phyloP scores from a whole-genome alignment of 345 rosid species.

The Eucalyptus marginata region DNA sequence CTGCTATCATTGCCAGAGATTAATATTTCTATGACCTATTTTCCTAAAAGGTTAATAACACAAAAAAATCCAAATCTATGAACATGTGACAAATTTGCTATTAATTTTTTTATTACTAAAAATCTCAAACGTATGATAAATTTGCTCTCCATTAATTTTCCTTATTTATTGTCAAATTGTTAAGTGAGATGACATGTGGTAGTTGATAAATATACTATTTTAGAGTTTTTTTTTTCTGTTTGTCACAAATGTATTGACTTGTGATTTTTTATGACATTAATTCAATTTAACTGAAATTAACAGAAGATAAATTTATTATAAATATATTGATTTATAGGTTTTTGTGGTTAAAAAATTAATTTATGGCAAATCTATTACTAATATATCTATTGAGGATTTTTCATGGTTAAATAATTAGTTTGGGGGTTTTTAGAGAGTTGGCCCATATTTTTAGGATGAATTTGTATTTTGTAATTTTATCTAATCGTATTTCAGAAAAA shows the following conservation, averaged over 20 bases:
- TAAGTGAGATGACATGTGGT: accelerated
- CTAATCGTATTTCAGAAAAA: neutral
- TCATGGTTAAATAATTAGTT: too few relatives aligned
- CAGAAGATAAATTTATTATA: accelerated
- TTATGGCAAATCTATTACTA: accelerated
- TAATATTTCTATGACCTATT: neutral
- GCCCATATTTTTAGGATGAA: neutral
- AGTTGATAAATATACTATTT: too few relatives aligned
- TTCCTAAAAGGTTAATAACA: neutral
- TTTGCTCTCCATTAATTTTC: accelerated
- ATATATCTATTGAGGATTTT: accelerated
- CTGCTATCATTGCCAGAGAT: neutral
- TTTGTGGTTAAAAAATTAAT: too few relatives aligned
- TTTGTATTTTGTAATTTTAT: neutral
- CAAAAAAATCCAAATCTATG: too few relatives aligned
- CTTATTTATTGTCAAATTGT: accelerated
- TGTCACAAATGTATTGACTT: accelerated
- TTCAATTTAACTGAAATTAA: too few relatives aligned
- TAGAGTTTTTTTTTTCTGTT: accelerated
- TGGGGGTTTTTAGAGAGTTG: accelerated
- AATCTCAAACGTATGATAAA: too few relatives aligned
- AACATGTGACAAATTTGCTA: too few relatives aligned
- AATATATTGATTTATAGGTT: too few relatives aligned
- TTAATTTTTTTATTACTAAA: too few relatives aligned
- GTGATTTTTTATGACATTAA: too few relatives aligned